Evolutionary conservation across 257 asterid genomes (phyloP).

Genomic region (Solanum medicagineum): DNA sequence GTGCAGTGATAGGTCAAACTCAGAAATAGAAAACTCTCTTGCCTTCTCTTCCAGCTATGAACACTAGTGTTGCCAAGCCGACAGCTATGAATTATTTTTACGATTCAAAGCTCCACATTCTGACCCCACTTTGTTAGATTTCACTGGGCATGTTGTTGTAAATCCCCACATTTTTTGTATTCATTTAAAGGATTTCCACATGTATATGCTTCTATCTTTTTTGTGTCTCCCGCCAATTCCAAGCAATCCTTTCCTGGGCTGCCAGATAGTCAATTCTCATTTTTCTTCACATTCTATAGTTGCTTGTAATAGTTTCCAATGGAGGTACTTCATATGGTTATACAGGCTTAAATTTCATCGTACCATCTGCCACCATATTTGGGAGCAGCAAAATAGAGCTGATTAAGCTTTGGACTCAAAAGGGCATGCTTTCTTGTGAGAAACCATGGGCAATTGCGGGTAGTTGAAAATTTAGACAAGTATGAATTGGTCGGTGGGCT

Average conservation of each 20-base stretch:
- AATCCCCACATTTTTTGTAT: background rate
- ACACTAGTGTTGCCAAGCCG: background rate
- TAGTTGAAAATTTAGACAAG: background rate
- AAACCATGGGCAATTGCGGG: background rate
- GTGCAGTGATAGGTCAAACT: background rate
- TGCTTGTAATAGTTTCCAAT: background rate
- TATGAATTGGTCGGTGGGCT: background rate
- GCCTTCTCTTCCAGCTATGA: background rate
- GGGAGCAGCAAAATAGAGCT: background rate
- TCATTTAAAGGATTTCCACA: background rate
- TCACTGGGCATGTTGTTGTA: background rate
- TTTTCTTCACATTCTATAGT: background rate
- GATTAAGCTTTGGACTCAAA: background rate
- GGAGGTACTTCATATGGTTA: background rate
- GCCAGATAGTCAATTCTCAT: background rate
- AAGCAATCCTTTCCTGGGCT: background rate
- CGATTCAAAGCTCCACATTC: background rate
- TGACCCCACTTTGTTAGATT: background rate
- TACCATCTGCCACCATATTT: background rate
- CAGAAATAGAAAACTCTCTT: background rate
- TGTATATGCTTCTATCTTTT: background rate
- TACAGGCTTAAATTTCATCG: background rate
- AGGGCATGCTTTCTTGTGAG: background rate
- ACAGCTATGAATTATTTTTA: background rate
- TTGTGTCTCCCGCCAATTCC: background rate